Evolutionary conservation across 441 rosid genomes (phyloP), one percentile per base, ranked within the genome.

Genomic region (Biscutella laevigata): DNA sequence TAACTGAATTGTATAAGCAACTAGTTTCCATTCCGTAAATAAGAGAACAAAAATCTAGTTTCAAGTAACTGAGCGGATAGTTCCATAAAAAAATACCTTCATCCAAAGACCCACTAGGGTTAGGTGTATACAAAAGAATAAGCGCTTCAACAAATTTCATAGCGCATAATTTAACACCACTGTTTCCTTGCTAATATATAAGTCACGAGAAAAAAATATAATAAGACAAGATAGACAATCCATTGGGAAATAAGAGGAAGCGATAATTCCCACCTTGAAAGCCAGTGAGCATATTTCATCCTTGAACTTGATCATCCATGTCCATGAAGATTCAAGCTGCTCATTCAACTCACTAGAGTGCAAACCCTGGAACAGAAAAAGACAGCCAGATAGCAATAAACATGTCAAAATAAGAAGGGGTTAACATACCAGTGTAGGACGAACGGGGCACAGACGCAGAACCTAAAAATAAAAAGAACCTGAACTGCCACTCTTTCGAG

Each of bases 61-160:
- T 29, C 38, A 35, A 30, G 57, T 52, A 50, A 35, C 9, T 55
- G 55, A 61, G 68, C 28, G 27, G 47, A 38, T 57, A 40, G 52
- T 34, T 44, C 24, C 12, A 52, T 29, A 37, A 15, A 32, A 21
- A 6, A 53, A 41, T 77, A 94, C 99, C 96, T 75, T 77, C 83
- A 65, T 82, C 84, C n/a, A 24, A 40, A 37, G 89, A 61, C 43
- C 81, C 82, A 62, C 64, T 70, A 53, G 98, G 95, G 68, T 83
- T 87, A n/a, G 94, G 94, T 15, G 97, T 84, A 62, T 86, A 84
- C 59, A 87, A 84, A 71, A 89, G 80, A 74, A 94, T 75, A 59
- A 94, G 84, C 55, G 88, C 80, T 76, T 89, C 91, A 10, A 89
- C 91, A 75, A 87, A 89, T 72, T 87, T 89, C 77, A 89, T 56